phyloP scores from a whole-genome alignment of 2,329 filamentous ascomycete species.

The Fusarium sp. region DNA sequence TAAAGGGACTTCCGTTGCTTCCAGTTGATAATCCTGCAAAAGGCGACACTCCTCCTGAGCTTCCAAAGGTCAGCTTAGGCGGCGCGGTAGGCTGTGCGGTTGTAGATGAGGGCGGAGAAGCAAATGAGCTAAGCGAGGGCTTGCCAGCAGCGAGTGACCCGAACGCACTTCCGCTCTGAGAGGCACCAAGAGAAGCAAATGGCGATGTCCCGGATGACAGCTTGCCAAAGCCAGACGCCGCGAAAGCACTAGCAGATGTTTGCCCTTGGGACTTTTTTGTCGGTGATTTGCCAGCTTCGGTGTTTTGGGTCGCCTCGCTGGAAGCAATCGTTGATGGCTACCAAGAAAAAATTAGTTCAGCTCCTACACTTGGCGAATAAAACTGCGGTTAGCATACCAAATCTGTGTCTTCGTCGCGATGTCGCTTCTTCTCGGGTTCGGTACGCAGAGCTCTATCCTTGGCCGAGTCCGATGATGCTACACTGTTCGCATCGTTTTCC shows the following conservation, averaged over 20 bases:
- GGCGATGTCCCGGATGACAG: conserved; percentile 70
- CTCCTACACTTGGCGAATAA: background rate
- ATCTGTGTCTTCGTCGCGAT: conserved; percentile 58
- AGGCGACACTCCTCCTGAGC: conserved; percentile 53
- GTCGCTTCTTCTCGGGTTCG: conserved; percentile 72
- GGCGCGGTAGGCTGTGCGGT: conserved; percentile 42
- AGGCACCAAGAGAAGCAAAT: conserved; percentile 64
- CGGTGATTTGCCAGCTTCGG: conserved; percentile 34
- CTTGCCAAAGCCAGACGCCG: conserved; percentile 72
- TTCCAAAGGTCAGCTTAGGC: conserved; percentile 61
- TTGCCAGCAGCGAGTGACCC: conserved; percentile 51
- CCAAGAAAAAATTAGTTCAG: conserved; percentile 16
- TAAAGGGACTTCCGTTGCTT: conserved; percentile 52
- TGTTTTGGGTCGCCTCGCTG: conserved; percentile 33
- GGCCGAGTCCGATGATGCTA: conserved; percentile 54
- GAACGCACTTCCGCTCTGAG: conserved; percentile 59
- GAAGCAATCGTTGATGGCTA: conserved; percentile 30
- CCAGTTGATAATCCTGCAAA: conserved; percentile 55
- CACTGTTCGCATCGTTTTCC: conserved; percentile 54
- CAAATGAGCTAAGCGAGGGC: conserved; percentile 45
- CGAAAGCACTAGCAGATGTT: conserved; percentile 70
- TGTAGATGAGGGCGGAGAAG: conserved; percentile 39
- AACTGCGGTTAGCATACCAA: conserved; percentile 42
- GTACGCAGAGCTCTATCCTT: conserved; percentile 55
- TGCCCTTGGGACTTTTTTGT: conserved; percentile 41